Conservation (phyloP, 1,284 basidiomycete genomes). For the Takashimella tepidaria region DNA sequence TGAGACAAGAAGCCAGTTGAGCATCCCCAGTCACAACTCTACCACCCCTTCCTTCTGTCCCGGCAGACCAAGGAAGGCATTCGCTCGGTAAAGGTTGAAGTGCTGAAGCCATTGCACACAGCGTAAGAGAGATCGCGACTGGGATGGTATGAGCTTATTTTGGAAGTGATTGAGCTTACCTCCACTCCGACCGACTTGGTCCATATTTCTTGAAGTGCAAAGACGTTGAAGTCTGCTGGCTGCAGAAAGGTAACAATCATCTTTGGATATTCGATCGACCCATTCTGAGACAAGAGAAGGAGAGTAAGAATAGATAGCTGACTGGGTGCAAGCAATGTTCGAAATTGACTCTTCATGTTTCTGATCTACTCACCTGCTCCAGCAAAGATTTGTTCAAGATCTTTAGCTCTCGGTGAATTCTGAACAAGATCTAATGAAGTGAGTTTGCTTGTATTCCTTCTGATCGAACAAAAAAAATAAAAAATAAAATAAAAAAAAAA, state of each 20-base stretch:
- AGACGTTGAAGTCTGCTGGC: not conserved
- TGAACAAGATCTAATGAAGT: not conserved
- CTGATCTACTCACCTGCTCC: not conserved
- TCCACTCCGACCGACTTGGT: slow-evolving; percentile 8
- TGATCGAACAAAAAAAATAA: not conserved
- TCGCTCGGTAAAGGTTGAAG: slow-evolving; percentile 32
- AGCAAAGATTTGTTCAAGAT: not conserved
- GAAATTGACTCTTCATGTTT: too few relatives aligned
- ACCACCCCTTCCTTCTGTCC: slow-evolving; percentile 2
- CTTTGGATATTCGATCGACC: not conserved
- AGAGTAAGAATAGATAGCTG: not conserved
- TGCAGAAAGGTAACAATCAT: not conserved
- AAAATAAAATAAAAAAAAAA: not conserved
- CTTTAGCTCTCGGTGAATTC: not conserved
- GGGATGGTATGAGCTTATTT: not conserved
- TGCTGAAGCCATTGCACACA: slow-evolving; percentile 43
- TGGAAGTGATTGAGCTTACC: slow-evolving; percentile 7
- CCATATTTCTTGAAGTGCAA: not conserved
- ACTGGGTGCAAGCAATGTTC: not conserved
- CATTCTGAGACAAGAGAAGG: not conserved
- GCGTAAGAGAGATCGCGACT: slow-evolving; percentile 45
- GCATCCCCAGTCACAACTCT: not conserved
- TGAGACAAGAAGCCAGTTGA: slow-evolving; percentile 18
- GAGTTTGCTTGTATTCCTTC: not conserved
- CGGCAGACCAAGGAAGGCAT: slow-evolving; percentile 30